Conservation (phyloP, 2,329 filamentous ascomycete species). For the Cyphellophora europaea region DNA sequence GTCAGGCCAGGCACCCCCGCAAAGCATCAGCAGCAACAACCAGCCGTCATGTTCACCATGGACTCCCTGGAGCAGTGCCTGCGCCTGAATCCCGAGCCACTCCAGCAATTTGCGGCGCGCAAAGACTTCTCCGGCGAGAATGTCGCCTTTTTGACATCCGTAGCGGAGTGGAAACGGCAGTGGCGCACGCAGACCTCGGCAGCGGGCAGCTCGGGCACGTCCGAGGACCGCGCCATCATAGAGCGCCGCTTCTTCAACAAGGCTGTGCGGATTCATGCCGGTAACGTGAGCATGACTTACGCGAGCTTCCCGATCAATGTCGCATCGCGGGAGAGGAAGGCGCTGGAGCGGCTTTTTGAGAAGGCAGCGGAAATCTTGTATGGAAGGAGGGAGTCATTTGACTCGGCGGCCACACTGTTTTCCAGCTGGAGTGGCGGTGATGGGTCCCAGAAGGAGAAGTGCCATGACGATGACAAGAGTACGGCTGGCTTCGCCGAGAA, state of each 20-base stretch:
- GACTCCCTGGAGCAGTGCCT: conserved; percentile 54
- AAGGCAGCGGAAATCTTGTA: conserved; percentile 32
- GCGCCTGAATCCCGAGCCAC: conserved; percentile 45
- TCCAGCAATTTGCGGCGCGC: conserved; percentile 56
- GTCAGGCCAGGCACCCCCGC: conserved; percentile 33
- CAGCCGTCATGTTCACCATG: conserved; percentile 53
- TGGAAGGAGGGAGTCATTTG: too few relatives aligned
- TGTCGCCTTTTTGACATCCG: conserved; percentile 54
- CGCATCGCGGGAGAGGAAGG: conserved; percentile 46
- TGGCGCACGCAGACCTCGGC: conserved; percentile 17
- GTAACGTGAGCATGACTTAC: conserved; percentile 50
- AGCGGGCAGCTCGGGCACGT: conserved; percentile 10
- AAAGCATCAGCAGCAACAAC: too few relatives aligned
- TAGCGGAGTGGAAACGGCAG: conserved; percentile 46
- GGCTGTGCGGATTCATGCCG: conserved; percentile 52
- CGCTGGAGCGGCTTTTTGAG: conserved; percentile 50
- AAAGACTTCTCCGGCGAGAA: conserved; percentile 64
- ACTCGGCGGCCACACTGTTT: conserved; percentile 31
- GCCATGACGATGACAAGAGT: neutral
- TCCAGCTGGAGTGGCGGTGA: conserved; percentile 24
- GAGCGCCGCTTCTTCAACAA: conserved; percentile 46
- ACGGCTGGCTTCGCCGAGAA: too few relatives aligned
- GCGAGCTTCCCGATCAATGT: conserved; percentile 62
- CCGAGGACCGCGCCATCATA: conserved; percentile 16
- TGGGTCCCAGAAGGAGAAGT: neutral